A percentile compares a stretch with the other conserved stretches of the same genome.
These are phyloP conservation scores for Dioscorea cayenensis DNA, from an alignment of 116 monocot species.

Conservation along the genomic window DNA sequence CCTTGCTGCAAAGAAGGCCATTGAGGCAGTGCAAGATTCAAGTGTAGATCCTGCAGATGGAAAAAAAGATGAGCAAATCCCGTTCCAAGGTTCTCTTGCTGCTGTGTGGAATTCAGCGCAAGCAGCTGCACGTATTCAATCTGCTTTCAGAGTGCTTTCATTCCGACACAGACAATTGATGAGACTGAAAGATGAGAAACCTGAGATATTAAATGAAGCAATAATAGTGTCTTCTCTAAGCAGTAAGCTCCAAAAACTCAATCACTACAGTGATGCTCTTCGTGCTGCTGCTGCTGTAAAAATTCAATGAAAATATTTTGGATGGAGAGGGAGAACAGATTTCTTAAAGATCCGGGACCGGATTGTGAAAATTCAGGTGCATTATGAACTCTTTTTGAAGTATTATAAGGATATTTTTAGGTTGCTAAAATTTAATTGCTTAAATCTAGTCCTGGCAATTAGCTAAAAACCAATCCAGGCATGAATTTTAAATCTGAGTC, in stretches of 20 bases:
- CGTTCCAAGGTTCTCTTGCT: slow-evolving; percentile 38
- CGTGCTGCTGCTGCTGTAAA: slow-evolving; percentile 40
- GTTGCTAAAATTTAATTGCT: background rate
- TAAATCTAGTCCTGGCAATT: background rate
- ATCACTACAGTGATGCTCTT: slow-evolving; percentile 26
- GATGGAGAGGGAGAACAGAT: slow-evolving; percentile 49
- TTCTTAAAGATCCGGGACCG: slow-evolving; percentile 40
- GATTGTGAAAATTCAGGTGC: slow-evolving; percentile 71
- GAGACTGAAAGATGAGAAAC: slow-evolving; percentile 9
- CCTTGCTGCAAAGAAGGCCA: slow-evolving; percentile 32
- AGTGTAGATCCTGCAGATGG: slow-evolving; percentile 4
- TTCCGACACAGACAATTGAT: slow-evolving; percentile 28
- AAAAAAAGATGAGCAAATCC: slow-evolving; percentile 11
- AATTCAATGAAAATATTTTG: slow-evolving; percentile 62
- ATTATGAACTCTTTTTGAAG: background rate
- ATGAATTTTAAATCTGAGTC: background rate
- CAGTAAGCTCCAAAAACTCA: slow-evolving; percentile 10
- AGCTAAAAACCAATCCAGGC: no score
- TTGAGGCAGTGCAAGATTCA: slow-evolving; percentile 15
- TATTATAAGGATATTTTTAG: background rate
- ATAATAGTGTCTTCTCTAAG: slow-evolving; percentile 22
- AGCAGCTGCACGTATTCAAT: slow-evolving; percentile 54
- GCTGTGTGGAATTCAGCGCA: slow-evolving; percentile 55
- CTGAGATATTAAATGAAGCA: slow-evolving; percentile 15
- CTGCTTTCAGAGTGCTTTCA: slow-evolving; percentile 48